A percentile compares a stretch with the other conserved stretches of the same genome.
phyloP scores from a whole-genome alignment of 768 basidiomycete species.

The Lentinula lateritia region DNA sequence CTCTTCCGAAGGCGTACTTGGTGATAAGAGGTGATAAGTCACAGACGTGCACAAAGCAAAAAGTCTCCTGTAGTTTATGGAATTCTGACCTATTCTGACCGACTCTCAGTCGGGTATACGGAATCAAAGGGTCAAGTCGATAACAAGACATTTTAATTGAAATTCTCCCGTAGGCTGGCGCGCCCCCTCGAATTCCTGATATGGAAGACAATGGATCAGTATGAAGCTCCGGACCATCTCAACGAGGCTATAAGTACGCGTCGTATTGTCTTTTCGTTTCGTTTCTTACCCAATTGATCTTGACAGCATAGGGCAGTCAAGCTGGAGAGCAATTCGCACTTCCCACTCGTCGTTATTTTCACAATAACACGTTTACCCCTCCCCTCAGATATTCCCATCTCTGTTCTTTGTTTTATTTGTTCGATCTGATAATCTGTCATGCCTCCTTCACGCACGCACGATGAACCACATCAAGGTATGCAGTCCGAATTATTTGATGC shows the following conservation, averaged over 20 bases:
- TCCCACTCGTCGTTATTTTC: background rate
- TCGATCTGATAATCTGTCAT: background rate
- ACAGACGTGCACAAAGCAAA: background rate
- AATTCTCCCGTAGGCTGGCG: background rate
- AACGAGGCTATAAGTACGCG: background rate
- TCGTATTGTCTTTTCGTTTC: slow-evolving; percentile 5
- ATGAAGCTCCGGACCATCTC: background rate
- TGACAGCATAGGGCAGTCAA: background rate
- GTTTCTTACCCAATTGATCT: background rate
- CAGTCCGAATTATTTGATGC: background rate
- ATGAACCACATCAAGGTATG: background rate
- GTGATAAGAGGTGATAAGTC: background rate
- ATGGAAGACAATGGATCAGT: background rate
- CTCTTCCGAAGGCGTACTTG: background rate
- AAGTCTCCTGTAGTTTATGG: background rate
- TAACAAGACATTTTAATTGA: background rate
- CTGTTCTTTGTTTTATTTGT: background rate
- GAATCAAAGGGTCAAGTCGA: background rate
- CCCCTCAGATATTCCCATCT: background rate
- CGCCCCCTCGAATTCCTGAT: background rate
- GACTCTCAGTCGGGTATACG: background rate
- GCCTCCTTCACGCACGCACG: background rate
- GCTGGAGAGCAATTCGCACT: background rate
- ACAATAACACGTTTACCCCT: background rate
- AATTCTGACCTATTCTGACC: background rate